Evolutionary conservation across 805 yeast genomes (phyloP), one percentile per base, ranked within the genome.

Genomic region (Barnettozyma siamensis): DNA sequence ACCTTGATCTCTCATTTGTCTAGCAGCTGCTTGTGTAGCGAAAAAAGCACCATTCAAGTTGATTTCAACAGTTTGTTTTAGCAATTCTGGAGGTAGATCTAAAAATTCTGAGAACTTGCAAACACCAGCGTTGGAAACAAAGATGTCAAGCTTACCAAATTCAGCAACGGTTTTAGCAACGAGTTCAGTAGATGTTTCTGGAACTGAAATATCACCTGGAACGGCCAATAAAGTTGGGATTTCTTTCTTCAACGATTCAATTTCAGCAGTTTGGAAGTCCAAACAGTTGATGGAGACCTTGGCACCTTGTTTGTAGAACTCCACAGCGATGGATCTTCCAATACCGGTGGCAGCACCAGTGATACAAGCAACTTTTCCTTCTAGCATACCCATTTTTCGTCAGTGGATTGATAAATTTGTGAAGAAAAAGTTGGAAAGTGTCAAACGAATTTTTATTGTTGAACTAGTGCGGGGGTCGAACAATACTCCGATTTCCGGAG

Each of bases 291-390:
- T 60, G 20, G 66, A 61, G 15, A 70, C 63, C 20, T 54, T 62
- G 32, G 73, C 74, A 31, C 75, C 74, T 35, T 67, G 64, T 27
- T 57, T 45, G 35, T 69, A 65, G 57, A 68, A 52, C 16, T 65
- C 73, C 11, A 63, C 32, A 10, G 73, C 75, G 37, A 70, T 65
- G 29, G 66, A 71, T 23, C 66, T 53, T 6, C 75, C 76, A 28
- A 70, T 70, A 7, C 76, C 75, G 10, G 72, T 65, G 35, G 68
- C 65, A 12, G 69, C 75, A 6, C 76, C 75, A 0, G 75, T 70
- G 31, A 70, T 57, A 13, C 64, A 64, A 3, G 64, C 70, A 8
- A 60, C 61, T 48, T 68, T 66, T 5, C 64, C 64, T 35, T 55
- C 38, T 13, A 64, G 60, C 8, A 53, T 31, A 13, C 43, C 31